phyloP scores from a whole-genome alignment of 805 yeast genomes.

The Yamadazyma philogaea region DNA sequence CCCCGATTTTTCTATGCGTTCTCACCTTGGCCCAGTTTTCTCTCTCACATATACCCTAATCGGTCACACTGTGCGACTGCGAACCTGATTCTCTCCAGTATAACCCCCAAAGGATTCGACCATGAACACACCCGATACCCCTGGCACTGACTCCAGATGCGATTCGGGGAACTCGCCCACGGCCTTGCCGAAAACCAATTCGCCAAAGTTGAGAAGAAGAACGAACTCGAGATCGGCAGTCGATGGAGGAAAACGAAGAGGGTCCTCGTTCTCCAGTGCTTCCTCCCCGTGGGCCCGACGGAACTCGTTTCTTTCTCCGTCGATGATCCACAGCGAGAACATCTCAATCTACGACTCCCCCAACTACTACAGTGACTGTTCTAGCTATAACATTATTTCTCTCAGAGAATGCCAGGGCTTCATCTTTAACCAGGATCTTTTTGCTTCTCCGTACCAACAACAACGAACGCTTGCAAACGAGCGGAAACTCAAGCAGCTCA shows the following conservation, averaged over 20 bases:
- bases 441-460: conserved; percentile 71
- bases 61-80: background rate
- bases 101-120: background rate
- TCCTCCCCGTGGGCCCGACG: conserved; percentile 56
- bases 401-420: conserved; percentile 70
- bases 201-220: conserved; percentile 9
- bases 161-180: background rate
- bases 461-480: conserved; percentile 36
- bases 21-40: background rate
- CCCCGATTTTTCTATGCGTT: background rate
- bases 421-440: conserved; percentile 71
- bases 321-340: conserved; percentile 57
- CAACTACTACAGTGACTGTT: conserved; percentile 27
- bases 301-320: conserved; percentile 52
- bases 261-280: conserved; percentile 31
- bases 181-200: background rate
- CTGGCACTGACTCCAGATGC: background rate
- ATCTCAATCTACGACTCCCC: conserved; percentile 51
- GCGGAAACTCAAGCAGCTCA: conserved; percentile 22
- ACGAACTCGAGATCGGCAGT: conserved; percentile 1
- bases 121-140: background rate
- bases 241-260: conserved; percentile 14
- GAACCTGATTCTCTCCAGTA: background rate
- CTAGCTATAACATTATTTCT: conserved; percentile 38
- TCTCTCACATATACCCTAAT: background rate